These are phyloP conservation scores for Diaporthe destruens DNA, from an alignment of 2,329 filamentous ascomycete species.

Conservation along the genomic window DNA sequence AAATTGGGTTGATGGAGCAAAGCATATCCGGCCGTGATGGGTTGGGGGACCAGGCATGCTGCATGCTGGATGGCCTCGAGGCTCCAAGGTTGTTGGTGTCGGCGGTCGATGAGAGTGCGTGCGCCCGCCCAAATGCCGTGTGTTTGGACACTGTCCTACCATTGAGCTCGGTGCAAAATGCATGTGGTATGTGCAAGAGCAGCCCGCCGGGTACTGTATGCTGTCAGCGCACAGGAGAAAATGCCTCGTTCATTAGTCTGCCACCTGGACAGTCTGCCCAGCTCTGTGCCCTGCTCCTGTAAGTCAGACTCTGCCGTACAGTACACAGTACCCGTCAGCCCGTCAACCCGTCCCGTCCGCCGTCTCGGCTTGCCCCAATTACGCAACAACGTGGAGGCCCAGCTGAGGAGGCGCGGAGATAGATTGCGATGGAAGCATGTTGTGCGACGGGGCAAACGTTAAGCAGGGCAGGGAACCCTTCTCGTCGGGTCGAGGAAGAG, in stretches of 20 bases:
- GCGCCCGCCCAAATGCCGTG: neutral
- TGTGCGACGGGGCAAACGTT: neutral
- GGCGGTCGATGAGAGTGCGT: neutral
- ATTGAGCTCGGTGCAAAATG: neutral
- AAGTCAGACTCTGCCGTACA: neutral
- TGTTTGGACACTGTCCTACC: neutral
- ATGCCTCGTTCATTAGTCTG: constrained; percentile 12
- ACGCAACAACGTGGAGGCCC: constrained; percentile 28
- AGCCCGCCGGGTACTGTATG: neutral
- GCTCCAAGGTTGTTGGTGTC: neutral
- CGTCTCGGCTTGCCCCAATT: constrained; percentile 21
- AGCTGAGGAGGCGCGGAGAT: constrained; percentile 11
- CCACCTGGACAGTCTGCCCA: too few species aligned
- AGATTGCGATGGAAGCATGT: constrained; percentile 18
- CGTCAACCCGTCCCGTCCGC: neutral
- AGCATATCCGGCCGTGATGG: neutral
- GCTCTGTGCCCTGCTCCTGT: too few species aligned
- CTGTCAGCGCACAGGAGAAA: neutral
- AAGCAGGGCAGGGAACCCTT: constrained; percentile 6
- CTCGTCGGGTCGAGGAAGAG: neutral
- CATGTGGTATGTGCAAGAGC: neutral
- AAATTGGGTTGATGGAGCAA: neutral
- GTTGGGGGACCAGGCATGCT: neutral
- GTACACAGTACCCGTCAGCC: neutral
- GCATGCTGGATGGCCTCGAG: too few species aligned